These are phyloP conservation scores for Cladobotryum protrusum DNA, from an alignment of 2,329 filamentous ascomycete species.

Conservation along the genomic window DNA sequence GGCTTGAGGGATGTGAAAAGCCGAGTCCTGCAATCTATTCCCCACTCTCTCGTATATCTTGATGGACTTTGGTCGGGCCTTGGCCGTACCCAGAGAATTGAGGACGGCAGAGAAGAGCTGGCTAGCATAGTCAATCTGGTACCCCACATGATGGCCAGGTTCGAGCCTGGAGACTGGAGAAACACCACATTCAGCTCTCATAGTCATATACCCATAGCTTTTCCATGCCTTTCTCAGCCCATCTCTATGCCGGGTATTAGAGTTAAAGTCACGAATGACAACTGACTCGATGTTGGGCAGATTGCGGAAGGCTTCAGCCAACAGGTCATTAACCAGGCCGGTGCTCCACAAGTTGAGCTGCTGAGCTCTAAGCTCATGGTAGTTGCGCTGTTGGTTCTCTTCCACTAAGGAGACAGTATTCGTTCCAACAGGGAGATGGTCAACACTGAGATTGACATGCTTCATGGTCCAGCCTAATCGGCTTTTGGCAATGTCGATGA, in stretches of 20 bases:
- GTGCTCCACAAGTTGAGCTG: constrained; percentile 30
- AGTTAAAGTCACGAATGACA: constrained; percentile 54
- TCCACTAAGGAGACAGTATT: neutral
- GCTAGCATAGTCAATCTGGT: constrained; percentile 18
- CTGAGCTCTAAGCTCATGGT: constrained; percentile 16
- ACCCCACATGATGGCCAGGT: neutral
- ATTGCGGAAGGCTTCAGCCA: constrained; percentile 49
- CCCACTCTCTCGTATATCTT: constrained; percentile 39
- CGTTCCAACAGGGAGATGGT: constrained; percentile 9
- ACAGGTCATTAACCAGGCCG: constrained; percentile 46
- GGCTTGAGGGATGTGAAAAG: constrained; percentile 34
- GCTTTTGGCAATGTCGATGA: constrained; percentile 47
- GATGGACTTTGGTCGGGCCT: constrained; percentile 33
- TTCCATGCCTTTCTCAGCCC: constrained; percentile 37
- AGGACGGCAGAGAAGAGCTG: constrained; percentile 36
- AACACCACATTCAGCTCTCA: constrained; percentile 28
- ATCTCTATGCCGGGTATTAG: constrained; percentile 44
- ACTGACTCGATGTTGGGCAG: constrained; percentile 50
- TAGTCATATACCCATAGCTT: constrained; percentile 47
- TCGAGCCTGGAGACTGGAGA: neutral
- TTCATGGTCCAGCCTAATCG: constrained; percentile 34
- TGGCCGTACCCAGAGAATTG: constrained; percentile 35
- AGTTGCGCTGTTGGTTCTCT: constrained; percentile 10
- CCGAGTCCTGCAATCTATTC: constrained; percentile 30
- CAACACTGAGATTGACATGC: constrained; percentile 28